Percentiles rank a stretch among this genome's conserved stretches.
These are phyloP conservation scores for Physcia stellaris DNA, from an alignment of 495 filamentous ascomycete species.

Conservation along the genomic window DNA sequence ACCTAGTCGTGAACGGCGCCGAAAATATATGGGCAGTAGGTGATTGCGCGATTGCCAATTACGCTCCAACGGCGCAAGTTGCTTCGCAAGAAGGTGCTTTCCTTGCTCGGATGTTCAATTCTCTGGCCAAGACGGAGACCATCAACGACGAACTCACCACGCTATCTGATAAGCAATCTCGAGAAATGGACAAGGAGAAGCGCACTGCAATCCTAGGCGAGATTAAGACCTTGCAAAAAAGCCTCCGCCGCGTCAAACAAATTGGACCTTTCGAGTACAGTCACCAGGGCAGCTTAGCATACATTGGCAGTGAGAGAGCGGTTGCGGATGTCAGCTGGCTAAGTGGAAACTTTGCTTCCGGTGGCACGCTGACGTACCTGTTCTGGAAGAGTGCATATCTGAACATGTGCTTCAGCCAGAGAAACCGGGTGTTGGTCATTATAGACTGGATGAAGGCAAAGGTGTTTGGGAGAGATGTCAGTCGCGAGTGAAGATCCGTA, in stretches of 20 bases:
- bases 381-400: conserved; percentile 98
- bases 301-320: conserved; percentile 95
- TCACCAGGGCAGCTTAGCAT: conserved; percentile 90
- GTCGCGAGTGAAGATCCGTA: conserved; percentile 74
- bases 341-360: conserved; percentile 85
- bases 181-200: conserved; percentile 42
- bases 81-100: conserved; percentile 92
- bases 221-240: conserved; percentile 74
- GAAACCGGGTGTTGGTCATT: conserved; percentile 84
- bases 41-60: conserved; percentile 90
- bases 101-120: conserved; percentile 92
- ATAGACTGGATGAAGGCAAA: conserved; percentile 95
- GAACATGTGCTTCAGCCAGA: conserved; percentile 98
- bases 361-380: conserved; percentile 67
- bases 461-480: conserved; percentile 90
- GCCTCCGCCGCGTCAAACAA: conserved; percentile 78
- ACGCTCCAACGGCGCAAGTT: conserved; percentile 95
- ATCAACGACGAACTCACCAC: conserved; percentile 58
- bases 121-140: conserved; percentile 80
- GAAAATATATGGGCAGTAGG: conserved; percentile 89
- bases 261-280: conserved; percentile 95
- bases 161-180: conserved; percentile 48
- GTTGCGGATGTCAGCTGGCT: conserved; percentile 97
- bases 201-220: conserved; percentile 45
- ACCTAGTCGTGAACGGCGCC: conserved; percentile 92